phyloP scores from a whole-genome alignment of 75 land plant genomes.

The Pseudotsuga menziesii region DNA sequence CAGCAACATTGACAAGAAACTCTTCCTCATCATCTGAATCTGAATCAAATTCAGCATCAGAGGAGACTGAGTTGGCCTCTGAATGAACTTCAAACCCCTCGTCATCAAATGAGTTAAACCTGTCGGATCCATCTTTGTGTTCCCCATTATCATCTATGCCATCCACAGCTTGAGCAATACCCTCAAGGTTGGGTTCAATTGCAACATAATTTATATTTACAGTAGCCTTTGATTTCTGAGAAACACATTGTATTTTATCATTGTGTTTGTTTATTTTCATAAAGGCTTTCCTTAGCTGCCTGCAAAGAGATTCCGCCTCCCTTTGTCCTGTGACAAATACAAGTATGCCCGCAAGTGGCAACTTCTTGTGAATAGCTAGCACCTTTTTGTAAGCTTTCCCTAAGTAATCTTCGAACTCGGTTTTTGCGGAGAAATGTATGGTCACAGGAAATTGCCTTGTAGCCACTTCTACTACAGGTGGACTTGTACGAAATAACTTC shows the following conservation, averaged over 20 bases:
- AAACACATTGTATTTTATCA: too few species aligned
- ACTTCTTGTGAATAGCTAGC: conserved; percentile 76
- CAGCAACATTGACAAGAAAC: not conserved
- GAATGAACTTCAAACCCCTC: conserved; percentile 26
- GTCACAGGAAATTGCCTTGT: conserved; percentile 91
- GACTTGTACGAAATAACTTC: conserved; percentile 59
- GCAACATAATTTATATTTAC: too few species aligned
- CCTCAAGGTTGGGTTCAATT: too few species aligned
- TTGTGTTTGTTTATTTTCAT: too few species aligned
- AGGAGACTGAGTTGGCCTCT: conserved; percentile 12
- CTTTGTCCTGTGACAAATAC: conserved; percentile 96
- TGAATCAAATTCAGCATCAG: conserved; percentile 49
- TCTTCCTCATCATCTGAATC: conserved; percentile 26
- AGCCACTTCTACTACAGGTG: conserved; percentile 88
- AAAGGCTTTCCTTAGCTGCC: conserved; percentile 57
- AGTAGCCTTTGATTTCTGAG: too few species aligned
- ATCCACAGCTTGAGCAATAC: too few species aligned
- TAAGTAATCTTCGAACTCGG: conserved; percentile 77
- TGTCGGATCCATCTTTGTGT: conserved; percentile 13
- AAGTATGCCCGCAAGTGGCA: conserved; percentile 96
- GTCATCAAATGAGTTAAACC: conserved; percentile 27
- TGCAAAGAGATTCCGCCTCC: conserved; percentile 81
- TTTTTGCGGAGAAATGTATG: conserved; percentile 78
- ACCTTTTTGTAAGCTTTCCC: conserved; percentile 91
- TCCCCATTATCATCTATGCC: conserved; percentile 10